Conservation (phyloP, 495 filamentous ascomycete genomes). For the Penicillium malachiteum region DNA sequence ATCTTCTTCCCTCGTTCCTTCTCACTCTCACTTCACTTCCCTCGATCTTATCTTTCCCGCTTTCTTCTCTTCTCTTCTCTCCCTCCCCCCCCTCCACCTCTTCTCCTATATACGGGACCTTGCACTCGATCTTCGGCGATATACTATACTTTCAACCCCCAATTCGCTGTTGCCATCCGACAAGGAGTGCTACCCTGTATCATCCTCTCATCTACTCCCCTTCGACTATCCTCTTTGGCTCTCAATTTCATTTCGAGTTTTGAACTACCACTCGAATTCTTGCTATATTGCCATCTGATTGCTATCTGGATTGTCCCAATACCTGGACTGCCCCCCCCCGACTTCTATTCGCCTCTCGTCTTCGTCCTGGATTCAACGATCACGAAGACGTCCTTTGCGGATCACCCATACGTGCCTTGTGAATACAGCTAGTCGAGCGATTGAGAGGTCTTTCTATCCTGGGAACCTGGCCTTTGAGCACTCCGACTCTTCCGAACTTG, state of each 20-base stretch:
- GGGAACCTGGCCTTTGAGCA: constrained; percentile 43
- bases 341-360: constrained; percentile 7
- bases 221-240: background rate
- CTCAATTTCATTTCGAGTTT: background rate
- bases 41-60: constrained; percentile 14
- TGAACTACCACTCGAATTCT: background rate
- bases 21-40: constrained; percentile 14
- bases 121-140: constrained; percentile 15
- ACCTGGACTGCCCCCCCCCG: background rate
- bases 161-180: constrained; percentile 4
- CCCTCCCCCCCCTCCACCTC: constrained; percentile 14
- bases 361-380: constrained; percentile 6
- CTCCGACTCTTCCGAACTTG: constrained; percentile 35
- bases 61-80: constrained; percentile 23
- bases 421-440: constrained; percentile 23
- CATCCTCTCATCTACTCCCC: background rate
- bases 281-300: too few species aligned
- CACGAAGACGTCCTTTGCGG: constrained; percentile 9
- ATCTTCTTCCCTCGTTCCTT: constrained; percentile 25
- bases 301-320: too few species aligned
- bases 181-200: constrained; percentile 3
- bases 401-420: constrained; percentile 18
- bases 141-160: constrained; percentile 6
- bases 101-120: background rate
- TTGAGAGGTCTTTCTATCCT: constrained; percentile 29